Evolutionary conservation across 2,329 filamentous ascomycete species (phyloP), one percentile per base, ranked within the genome.

Genomic region (Lachnellula arida): DNA sequence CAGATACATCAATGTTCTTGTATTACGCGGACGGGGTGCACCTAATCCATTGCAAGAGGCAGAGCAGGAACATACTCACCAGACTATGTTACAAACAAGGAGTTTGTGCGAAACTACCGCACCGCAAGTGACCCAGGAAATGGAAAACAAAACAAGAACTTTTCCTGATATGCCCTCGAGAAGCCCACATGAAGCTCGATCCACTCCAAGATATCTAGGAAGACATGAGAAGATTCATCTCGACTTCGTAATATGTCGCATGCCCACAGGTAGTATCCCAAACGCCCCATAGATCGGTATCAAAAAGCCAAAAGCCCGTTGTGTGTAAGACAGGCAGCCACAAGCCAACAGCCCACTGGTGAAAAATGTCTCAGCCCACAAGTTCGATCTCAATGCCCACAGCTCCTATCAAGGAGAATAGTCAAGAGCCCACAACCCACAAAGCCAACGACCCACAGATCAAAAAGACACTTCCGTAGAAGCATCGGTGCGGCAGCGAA

Each of bases 351-450:
- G 60, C 65, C 67, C 64, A 65, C 62, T 60, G 57, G 54, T 64
- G 60, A 44, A 51, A 55, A 57, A 60, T 56, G 54, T 61, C 50
- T 66, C 63, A 68, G 64, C 62, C 67, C 65, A 68, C 64, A 68
- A 64, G 61, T 62, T 49, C 64, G 61, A 66, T 70, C 66, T 69
- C 68, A 70, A 70, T 67, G 65, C 68, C 68, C 68, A 71, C 68
- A 68, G 57, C 67, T 68, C 65, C 64, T 47, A 57, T 59, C 55
- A 61, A 67, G 66, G 64, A 68, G 62, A 64, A 60, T 63, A 68
- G 65, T 71, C 65, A 69, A 70, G 67, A 70, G 68, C 68, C 67
- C 60, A 71, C 68, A 71, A 70, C 68, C 68, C 68, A 70, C 68
- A 66, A 65, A 68, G 66, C 67, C 63, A 62, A 67, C 63, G 62